Evolutionary conservation across 1,284 basidiomycete genomes (phyloP).

Genomic region (Blastosporella zonata): DNA sequence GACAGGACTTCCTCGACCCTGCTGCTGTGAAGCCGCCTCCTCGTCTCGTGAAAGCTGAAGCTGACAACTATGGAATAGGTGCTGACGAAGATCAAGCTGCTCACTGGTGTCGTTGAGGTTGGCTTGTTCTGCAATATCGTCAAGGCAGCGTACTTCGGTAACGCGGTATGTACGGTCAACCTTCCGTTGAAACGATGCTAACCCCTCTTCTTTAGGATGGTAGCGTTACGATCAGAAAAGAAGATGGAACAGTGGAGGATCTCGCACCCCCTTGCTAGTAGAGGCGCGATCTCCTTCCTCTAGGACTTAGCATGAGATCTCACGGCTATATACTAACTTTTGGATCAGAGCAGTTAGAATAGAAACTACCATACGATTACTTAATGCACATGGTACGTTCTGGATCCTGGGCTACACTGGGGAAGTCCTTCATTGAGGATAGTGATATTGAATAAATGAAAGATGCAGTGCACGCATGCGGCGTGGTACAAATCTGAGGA

Average conservation of each 20-base stretch:
- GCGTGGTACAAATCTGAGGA: too few species aligned
- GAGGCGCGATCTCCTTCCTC: background rate
- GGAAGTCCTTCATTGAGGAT: too few species aligned
- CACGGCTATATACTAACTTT: background rate
- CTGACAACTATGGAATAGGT: conserved; percentile 43
- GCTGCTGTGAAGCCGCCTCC: conserved; percentile 47
- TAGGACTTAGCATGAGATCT: background rate
- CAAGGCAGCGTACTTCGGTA: conserved; percentile 97
- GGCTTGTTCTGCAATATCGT: conserved; percentile 94
- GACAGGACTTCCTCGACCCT: conserved; percentile 69
- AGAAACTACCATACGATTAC: background rate
- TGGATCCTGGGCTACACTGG: too few species aligned
- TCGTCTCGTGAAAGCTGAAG: background rate
- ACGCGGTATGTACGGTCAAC: conserved; percentile 55
- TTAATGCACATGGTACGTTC: too few species aligned
- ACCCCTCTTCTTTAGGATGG: conserved; percentile 41
- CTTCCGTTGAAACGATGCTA: background rate
- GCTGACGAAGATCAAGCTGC: conserved; percentile 74
- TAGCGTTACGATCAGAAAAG: conserved; percentile 50
- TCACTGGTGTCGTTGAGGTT: conserved; percentile 97
- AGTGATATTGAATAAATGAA: too few species aligned
- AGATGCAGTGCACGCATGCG: too few species aligned
- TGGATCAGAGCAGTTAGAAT: background rate
- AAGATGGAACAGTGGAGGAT: conserved; percentile 44
- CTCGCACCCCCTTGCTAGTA: conserved; percentile 18